These are phyloP conservation scores for Ophiostoma fasciatum DNA, from an alignment of 2,329 filamentous ascomycete genomes.

Conservation along the genomic window DNA sequence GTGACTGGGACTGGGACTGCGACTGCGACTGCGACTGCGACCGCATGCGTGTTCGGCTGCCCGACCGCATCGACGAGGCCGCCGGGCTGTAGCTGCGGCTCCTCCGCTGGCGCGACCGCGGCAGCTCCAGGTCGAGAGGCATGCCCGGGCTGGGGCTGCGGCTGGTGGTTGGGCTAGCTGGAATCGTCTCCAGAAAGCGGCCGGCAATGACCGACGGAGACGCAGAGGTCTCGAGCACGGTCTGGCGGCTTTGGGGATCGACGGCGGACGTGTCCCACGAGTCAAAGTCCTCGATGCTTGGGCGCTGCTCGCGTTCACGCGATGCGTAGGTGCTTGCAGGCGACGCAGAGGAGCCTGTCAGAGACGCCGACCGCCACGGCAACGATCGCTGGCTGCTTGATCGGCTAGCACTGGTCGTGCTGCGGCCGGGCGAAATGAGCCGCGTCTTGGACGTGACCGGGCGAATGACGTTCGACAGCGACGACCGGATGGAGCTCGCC, in stretches of 20 bases:
- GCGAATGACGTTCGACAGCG: constrained; percentile 32
- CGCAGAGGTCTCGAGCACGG: constrained; percentile 35
- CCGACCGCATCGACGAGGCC: constrained; percentile 14
- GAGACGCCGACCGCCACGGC: constrained; percentile 29
- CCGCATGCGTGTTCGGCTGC: constrained; percentile 1
- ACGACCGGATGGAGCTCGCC: constrained; percentile 32
- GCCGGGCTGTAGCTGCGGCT: constrained; percentile 39
- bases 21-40: constrained; percentile 16
- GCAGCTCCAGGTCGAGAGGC: constrained; percentile 40
- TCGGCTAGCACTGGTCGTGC: constrained; percentile 18
- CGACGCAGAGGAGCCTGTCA: constrained; percentile 24
- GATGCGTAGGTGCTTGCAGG: constrained; percentile 8
- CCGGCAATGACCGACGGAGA: constrained; percentile 21
- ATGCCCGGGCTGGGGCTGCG: constrained; percentile 49
- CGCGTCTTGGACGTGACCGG: constrained; percentile 43
- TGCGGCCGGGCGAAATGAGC: constrained; percentile 32
- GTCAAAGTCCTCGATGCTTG: constrained; percentile 48
- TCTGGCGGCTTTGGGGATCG: constrained; percentile 45
- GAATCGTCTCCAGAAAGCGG: constrained; percentile 55
- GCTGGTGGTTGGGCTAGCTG: constrained; percentile 48
- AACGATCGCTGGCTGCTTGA: constrained; percentile 13
- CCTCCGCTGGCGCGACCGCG: constrained; percentile 23
- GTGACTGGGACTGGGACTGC: background rate
- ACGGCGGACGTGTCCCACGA: constrained; percentile 61
- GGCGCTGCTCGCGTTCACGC: constrained; percentile 18